These are phyloP conservation scores for Diddensiella caesifluorescens DNA, from an alignment of 805 yeast genomes.

Conservation along the genomic window DNA sequence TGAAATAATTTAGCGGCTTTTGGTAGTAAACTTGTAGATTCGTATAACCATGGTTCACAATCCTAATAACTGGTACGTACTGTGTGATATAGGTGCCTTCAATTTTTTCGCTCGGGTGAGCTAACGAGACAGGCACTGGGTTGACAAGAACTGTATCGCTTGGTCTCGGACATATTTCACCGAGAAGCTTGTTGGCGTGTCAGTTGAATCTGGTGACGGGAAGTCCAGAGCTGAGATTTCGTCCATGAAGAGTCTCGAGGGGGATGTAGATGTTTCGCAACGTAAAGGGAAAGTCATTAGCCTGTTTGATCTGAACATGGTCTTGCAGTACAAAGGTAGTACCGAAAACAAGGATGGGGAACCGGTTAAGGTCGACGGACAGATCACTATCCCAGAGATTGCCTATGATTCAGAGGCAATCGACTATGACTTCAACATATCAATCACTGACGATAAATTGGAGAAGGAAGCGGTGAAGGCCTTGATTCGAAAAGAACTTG, in stretches of 20 bases:
- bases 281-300: constrained; percentile 95
- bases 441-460: constrained; percentile 50
- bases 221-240: constrained; percentile 35
- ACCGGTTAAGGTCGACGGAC: constrained; percentile 52
- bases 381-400: constrained; percentile 81
- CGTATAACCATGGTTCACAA: constrained; percentile 88
- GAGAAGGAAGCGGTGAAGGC: constrained; percentile 44
- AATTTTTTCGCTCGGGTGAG: not conserved
- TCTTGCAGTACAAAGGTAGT: constrained; percentile 51
- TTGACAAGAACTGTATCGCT: constrained; percentile 89
- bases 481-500: constrained; percentile 48
- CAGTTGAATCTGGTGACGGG: constrained; percentile 34
- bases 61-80: constrained; percentile 76
- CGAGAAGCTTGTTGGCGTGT: constrained; percentile 50
- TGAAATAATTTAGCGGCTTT: too few relatives aligned
- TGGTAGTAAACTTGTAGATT: too few relatives aligned
- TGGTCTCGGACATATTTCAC: constrained; percentile 82
- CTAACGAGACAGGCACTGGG: constrained; percentile 71
- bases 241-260: constrained; percentile 62
- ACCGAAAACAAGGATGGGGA: constrained; percentile 28
- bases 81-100: not conserved
- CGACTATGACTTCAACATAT: constrained; percentile 79
- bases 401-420: constrained; percentile 86
- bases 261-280: constrained; percentile 96
- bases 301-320: constrained; percentile 72